These are phyloP conservation scores for Pleomassaria siparia DNA, from an alignment of 2,329 filamentous ascomycete species.

Conservation along the genomic window DNA sequence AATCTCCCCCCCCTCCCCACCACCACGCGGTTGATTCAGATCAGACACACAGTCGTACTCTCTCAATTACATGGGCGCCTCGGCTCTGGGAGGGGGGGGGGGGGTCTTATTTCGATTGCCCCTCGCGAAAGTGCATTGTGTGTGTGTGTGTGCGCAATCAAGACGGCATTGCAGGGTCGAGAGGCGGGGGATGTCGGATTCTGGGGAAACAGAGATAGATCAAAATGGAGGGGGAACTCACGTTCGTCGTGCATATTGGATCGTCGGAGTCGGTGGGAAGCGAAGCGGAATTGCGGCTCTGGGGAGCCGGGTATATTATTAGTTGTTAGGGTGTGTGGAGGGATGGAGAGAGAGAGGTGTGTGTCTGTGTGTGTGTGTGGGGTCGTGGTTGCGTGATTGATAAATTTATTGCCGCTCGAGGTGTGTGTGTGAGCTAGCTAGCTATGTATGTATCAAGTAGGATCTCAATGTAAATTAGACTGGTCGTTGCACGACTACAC, in stretches of 20 bases:
- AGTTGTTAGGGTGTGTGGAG: background rate
- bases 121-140: background rate
- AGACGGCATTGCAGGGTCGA: background rate
- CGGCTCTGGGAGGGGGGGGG: background rate
- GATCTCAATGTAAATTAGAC: no score
- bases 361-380: background rate
- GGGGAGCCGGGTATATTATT: conserved; percentile 1
- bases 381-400: conserved; percentile 2
- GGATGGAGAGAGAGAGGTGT: background rate
- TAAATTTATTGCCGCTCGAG: no score
- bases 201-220: conserved; percentile 3
- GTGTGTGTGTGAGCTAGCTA: no score
- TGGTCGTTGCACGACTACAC: no score
- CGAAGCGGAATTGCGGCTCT: conserved; percentile 4
- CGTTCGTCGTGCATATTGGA: conserved; percentile 40
- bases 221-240: conserved; percentile 24
- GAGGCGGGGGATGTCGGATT: background rate
- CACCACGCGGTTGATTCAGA: background rate
- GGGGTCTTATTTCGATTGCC: background rate
- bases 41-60: background rate
- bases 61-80: background rate
- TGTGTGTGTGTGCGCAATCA: background rate
- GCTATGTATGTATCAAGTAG: no score
- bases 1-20: background rate
- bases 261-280: background rate